phyloP scores from a whole-genome alignment of 1,139 yeast species.

The Yamadazyma kanchanaburiensis region DNA sequence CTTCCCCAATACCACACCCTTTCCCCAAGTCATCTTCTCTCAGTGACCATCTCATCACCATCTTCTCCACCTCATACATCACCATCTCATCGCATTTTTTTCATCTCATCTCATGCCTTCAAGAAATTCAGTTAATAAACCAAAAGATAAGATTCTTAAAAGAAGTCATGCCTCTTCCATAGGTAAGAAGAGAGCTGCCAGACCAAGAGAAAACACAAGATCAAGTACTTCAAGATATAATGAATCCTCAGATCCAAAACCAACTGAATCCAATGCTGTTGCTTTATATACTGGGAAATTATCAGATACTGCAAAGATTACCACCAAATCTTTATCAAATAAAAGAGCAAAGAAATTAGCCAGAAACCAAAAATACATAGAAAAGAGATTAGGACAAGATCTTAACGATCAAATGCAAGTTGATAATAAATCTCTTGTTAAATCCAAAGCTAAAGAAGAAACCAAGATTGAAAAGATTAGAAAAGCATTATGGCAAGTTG shows the following conservation, averaged over 20 bases:
- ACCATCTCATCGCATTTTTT: constrained; percentile 1
- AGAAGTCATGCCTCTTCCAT: constrained; percentile 53
- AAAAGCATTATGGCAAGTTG: constrained; percentile 65
- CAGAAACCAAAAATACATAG: constrained; percentile 71
- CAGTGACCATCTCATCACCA: neutral
- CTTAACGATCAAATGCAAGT: constrained; percentile 51
- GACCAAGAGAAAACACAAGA: constrained; percentile 45
- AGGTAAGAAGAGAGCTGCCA: constrained; percentile 55
- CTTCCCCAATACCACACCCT: no score
- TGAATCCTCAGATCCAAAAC: constrained; percentile 32
- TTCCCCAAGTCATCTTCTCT: no score
- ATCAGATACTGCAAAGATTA: constrained; percentile 30
- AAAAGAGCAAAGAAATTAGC: constrained; percentile 81
- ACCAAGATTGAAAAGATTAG: constrained; percentile 43
- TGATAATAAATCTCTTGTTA: constrained; percentile 33
- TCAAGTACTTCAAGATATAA: constrained; percentile 46
- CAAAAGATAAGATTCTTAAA: constrained; percentile 59
- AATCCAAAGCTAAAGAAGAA: constrained; percentile 9
- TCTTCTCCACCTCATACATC: constrained; percentile 1
- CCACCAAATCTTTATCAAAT: constrained; percentile 68
- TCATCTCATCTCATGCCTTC: constrained; percentile 76
- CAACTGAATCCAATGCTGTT: constrained; percentile 57
- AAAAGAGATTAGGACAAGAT: constrained; percentile 52
- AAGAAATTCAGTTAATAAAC: constrained; percentile 75
- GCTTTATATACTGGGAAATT: constrained; percentile 55